Evolutionary conservation across 2,329 filamentous ascomycete genomes (phyloP), one percentile per base, ranked within the genome.

Genomic region (Thelonectria rubi): DNA sequence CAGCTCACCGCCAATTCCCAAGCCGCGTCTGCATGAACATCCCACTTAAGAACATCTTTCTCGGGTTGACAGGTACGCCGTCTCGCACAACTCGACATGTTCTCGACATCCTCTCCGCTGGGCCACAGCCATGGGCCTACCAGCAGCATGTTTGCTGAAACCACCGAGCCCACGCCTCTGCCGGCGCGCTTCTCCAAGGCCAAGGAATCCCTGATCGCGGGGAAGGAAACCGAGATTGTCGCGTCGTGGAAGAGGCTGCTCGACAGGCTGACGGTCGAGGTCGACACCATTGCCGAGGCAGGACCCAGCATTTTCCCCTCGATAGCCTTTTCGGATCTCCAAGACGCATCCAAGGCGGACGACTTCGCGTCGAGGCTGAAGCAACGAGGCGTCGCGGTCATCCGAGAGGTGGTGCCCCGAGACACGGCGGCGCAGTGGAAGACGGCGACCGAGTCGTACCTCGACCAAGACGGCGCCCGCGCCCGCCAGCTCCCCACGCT

Each of bases 381-480:
- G 37, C 67, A 66, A 10, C 70, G 73, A 9, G 76, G 76, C 47
- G 71, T 73, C 40, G 76, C 70, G 18, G 68, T 78, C 10, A 66
- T 77, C 45, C 66, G 72, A n/a, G 70, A 68, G 9, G 76, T 77
- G 24, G 66, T 77, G 8, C 67, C 73, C 8, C 66, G 60, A 15
- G 50, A 66, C n/a, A 65, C 71, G 21, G 74, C 71, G 34, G 39
- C 53, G n/a, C 45, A 76, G n/a, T 84, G 82, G 71, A 88, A 87
- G 69, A 73, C 78, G 18, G 79, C 83, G 43, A 78, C 84, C 8
- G 77, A 80, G 57, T 77, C 81, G 6, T 89, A 89, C 66, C 79
- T 88, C 17, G 72, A 76, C 12, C 77, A 79, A 17, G 88, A 88
- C 67, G n/a, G n/a, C n/a, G 77, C 78, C 1, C 69, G 65, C 45